These are phyloP conservation scores for Sorghum bicolor DNA, from an alignment of 176 grass and related monocot genomes.

Conservation along the genomic window Sorghum_bicolor_NCBIv3 NC_012871.2:68613501-68614000, in stretches of 20 bases:
- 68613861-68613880: constrained; percentile 3
- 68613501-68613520: too few relatives aligned
- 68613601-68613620: not conserved
- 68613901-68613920: not conserved
- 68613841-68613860: constrained; percentile 5
- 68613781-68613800: not conserved
- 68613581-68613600: not conserved
- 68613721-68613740: too few relatives aligned
- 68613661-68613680: not conserved
- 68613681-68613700: not conserved
- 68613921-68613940: constrained; percentile 41
- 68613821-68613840: not conserved
- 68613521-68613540: too few relatives aligned
- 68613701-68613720: not conserved
- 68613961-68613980: not conserved
- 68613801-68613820: not conserved
- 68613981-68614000: constrained; percentile 1
- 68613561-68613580: too few relatives aligned
- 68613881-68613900: not conserved
- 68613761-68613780: not conserved
- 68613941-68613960: not conserved
- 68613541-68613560: too few relatives aligned
- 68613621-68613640: not conserved
- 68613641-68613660: not conserved
- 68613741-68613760: not conserved